These are phyloP conservation scores for Clonostachys rhizophaga DNA, from an alignment of 2,329 filamentous ascomycete genomes.

Conservation along the genomic window DNA sequence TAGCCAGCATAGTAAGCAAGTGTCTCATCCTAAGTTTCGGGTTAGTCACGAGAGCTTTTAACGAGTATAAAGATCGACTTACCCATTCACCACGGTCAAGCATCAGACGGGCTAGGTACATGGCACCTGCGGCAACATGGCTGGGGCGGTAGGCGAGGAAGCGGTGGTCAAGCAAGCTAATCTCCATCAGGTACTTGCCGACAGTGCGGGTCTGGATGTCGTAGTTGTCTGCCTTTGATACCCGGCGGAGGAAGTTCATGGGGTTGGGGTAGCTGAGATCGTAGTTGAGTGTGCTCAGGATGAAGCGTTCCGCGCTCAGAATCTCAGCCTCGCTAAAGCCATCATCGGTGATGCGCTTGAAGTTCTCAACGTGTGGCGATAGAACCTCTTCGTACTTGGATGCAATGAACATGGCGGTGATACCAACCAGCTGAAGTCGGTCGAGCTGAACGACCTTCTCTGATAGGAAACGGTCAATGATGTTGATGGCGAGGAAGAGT, in stretches of 20 bases:
- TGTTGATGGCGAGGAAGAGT: slow-evolving; percentile 93
- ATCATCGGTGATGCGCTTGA: slow-evolving; percentile 94
- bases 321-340: slow-evolving; percentile 95
- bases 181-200: slow-evolving; percentile 97
- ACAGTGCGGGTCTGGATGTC: slow-evolving; percentile 96
- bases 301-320: slow-evolving; percentile 91
- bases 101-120: slow-evolving; percentile 91
- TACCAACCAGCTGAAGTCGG: slow-evolving; percentile 91
- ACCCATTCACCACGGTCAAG: slow-evolving; percentile 90
- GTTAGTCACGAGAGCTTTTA: slow-evolving; percentile 17
- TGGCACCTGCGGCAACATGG: slow-evolving; percentile 84
- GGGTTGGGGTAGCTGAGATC: slow-evolving; percentile 98
- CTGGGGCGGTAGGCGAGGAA: slow-evolving; percentile 89
- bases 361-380: slow-evolving; percentile 94
- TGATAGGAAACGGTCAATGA: slow-evolving; percentile 96
- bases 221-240: slow-evolving; percentile 99
- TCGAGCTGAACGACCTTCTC: slow-evolving; percentile 94
- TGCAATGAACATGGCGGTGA: slow-evolving; percentile 99
- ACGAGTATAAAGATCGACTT: slow-evolving; percentile 27
- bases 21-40: slow-evolving; percentile 63
- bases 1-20: slow-evolving; percentile 91
- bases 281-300: slow-evolving; percentile 87
- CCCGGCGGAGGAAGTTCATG: slow-evolving; percentile 98
- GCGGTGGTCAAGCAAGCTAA: slow-evolving; percentile 89
- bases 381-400: slow-evolving; percentile 99